Conservation (phyloP, 208 protist genomes). For the Histomonas meleagridis region DNA sequence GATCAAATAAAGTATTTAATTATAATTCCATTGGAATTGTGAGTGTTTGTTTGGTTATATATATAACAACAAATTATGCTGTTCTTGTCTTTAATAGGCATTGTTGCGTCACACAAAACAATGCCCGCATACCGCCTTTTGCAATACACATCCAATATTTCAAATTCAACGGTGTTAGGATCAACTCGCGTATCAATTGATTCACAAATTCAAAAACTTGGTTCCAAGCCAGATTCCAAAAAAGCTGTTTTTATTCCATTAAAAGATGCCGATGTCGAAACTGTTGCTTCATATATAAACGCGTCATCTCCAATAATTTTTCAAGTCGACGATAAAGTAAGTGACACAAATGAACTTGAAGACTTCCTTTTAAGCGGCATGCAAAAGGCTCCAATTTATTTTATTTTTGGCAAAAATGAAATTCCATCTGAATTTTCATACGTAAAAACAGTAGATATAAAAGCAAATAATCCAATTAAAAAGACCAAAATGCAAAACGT, state of each 20-base stretch:
- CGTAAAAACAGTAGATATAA: neutral
- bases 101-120: neutral
- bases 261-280: neutral
- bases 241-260: neutral
- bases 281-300: neutral
- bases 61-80: too few relatives aligned
- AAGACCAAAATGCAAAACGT: slow-evolving; percentile 23
- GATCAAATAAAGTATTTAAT: too few relatives aligned
- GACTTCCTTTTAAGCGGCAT: neutral
- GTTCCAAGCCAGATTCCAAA: neutral
- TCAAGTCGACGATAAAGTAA: neutral
- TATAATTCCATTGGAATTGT: too few relatives aligned
- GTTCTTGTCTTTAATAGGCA: too few relatives aligned
- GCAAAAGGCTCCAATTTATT: slow-evolving; percentile 11
- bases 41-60: too few relatives aligned
- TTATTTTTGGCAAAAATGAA: neutral
- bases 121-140: neutral
- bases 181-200: neutral
- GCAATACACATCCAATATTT: neutral
- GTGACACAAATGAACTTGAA: neutral
- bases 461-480: neutral
- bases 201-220: neutral
- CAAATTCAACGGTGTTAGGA: neutral
- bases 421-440: neutral
- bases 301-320: slow-evolving; percentile 3